Evolutionary conservation across 140 eudicot species (phyloP).

Genomic region (Flaveria floridana): DNA sequence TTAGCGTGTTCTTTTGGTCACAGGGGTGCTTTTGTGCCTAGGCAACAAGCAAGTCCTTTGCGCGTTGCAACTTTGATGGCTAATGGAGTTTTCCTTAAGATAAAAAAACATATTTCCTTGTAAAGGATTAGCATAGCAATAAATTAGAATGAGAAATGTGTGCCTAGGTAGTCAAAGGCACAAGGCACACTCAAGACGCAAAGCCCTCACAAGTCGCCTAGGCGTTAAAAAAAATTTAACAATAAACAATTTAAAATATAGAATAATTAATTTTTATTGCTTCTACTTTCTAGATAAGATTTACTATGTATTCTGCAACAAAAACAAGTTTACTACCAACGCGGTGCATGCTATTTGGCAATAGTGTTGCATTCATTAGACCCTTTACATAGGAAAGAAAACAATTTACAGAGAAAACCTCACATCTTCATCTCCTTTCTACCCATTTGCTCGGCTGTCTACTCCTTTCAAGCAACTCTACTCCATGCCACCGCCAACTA

Average conservation of each 20-base stretch:
- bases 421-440: not conserved
- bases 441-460: not conserved
- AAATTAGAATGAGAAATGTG: not conserved
- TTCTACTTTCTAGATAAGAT: not conserved
- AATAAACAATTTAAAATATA: not conserved
- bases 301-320: not conserved
- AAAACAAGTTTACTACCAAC: not conserved
- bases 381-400: not conserved
- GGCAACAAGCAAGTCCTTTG: not conserved
- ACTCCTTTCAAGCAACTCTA: not conserved
- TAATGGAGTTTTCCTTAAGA: not conserved
- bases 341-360: not conserved
- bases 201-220: not conserved
- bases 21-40: not conserved
- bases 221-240: not conserved
- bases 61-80: not conserved
- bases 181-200: not conserved
- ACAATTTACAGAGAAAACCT: not conserved
- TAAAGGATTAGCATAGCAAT: not conserved
- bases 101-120: not conserved
- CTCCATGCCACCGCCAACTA: not conserved
- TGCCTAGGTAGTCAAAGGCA: not conserved
- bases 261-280: not conserved
- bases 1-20: not conserved
- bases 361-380: not conserved